Evolutionary conservation across 768 basidiomycete genomes (phyloP), one percentile per base, ranked within the genome.

Genomic region (Suillus sp.): DNA sequence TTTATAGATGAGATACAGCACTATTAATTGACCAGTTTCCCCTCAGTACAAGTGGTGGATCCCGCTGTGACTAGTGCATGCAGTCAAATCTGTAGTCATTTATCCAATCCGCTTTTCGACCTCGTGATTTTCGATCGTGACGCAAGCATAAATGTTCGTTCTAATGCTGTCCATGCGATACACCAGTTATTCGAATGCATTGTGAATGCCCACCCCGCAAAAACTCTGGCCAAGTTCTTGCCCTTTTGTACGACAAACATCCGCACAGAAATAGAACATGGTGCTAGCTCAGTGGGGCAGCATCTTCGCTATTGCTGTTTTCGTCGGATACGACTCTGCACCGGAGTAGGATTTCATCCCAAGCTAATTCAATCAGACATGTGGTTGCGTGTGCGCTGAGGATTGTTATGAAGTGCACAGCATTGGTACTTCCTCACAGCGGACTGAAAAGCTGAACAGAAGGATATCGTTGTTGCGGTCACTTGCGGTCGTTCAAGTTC

Each of bases 131-230:
- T 83, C 72, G 88, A 94, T 70, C 94, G n/a, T n/a, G n/a, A 95
- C 70, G 88, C 89, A 18, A 91, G 88, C 68, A 87, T 85, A 16
- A 90, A 87, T 65, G 89, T 92, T 32, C 88, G 93, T 30, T 82
- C 92, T 30, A 96, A 95, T 73, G 90, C 92, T 27, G 91, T 95
- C 48, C 86, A 91, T 61, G 92, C 90, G 3, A 90, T 95, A 32
- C 92, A 94, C 68, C 89, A 93, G 67, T 80, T 97, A 4, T 90
- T 95, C 38, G 88, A 91, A 75, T 92, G 91, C 70, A 84, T 96
- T 27, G 90, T 93, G 4, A 91, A 93, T 63, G 91, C 91, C 22
- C 78, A 93, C 68, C 86, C 93, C 4, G 78, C 72, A 58, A 93
- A 93, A 76, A 91, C 91, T 1, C 78, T 95, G 54, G 87, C 83